Base-by-base conservation (phyloP, 2,329 filamentous ascomycete species). In the Colletotrichum camelliae region DNA sequence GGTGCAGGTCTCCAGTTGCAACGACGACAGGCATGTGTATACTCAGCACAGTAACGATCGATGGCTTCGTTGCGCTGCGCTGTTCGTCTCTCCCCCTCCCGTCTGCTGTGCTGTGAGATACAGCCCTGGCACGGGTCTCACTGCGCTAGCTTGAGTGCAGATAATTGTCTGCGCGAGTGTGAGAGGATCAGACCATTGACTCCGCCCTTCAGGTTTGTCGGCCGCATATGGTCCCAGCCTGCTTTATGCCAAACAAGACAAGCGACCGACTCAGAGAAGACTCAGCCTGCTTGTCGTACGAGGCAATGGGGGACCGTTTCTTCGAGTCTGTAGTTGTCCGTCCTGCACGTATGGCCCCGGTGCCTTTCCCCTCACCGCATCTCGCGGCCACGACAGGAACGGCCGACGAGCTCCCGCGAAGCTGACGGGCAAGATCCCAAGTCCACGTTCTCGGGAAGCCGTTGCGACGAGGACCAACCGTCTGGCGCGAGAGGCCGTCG, bases 371-470 rank as follows among this genome's bases (percentile, higher is more conserved):
- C 52, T 43, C 52, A 57, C 31, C 43, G 69, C 33, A 15, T 33
- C 7, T n/a, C 35, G 57, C 37, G 62, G 48, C 52, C 27, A 43
- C 31, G 15, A 52, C 43, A 52, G 43, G 43, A 15, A 27, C n/a
- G 39, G 55, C 58, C 35, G 35, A 21, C 43, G 29, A 18, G 62
- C 55, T 35, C 29, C 52, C 15, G 48, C 27, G 16, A 67, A 64
- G 33, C 24, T 71, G 52, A 24, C 27, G 33, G 31, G 33, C n/a
- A 67, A 58, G 61, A 72, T 77, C 58, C 77, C 77, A 76, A 77
- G 72, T 66, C 72, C 77, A 62, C 58, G 72, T 78, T 77, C 72
- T 68, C 64, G 77, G 77, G 57, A 76, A 70, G 60, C 61, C 37
- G 73, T 70, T 37, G 35, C 48, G 37, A 60, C 24, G 65, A 52